Conservation (phyloP, 176 grass and related monocot species). For the Paspalum vaginatum region DNA sequence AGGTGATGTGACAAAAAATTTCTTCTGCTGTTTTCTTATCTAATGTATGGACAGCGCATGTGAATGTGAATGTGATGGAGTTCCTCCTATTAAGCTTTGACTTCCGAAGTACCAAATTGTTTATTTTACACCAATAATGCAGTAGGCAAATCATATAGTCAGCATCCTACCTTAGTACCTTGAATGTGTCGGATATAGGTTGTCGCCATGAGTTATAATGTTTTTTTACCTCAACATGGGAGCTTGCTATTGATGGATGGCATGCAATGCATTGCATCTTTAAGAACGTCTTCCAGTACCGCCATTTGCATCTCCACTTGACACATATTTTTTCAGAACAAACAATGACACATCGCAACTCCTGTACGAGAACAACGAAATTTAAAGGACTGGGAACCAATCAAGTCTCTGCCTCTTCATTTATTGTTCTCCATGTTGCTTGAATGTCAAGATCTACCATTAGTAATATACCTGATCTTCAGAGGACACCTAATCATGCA, state of each 20-base stretch:
- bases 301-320: constrained; percentile 10
- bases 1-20: neutral
- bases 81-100: constrained; percentile 31
- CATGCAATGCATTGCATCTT: constrained; percentile 12
- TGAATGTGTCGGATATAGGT: constrained; percentile 30
- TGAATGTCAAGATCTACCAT: neutral
- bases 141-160: constrained; percentile 39
- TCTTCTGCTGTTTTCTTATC: neutral
- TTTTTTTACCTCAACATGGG: neutral
- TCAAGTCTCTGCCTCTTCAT: neutral
- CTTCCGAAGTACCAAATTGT: constrained; percentile 2
- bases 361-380: neutral
- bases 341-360: neutral
- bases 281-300: neutral
- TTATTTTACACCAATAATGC: constrained; percentile 13
- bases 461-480: constrained; percentile 21
- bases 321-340: neutral
- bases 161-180: constrained; percentile 44
- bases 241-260: constrained; percentile 15
- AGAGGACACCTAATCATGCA: constrained; percentile 1
- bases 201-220: constrained; percentile 7
- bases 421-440: constrained; percentile 7
- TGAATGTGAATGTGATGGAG: constrained; percentile 32
- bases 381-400: constrained; percentile 22
- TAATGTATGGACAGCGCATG: constrained; percentile 4